A percentile compares a stretch with the other conserved stretches of the same genome.
Conservation (phyloP, 495 filamentous ascomycete species). For the Tetracladium setigerum region DNA sequence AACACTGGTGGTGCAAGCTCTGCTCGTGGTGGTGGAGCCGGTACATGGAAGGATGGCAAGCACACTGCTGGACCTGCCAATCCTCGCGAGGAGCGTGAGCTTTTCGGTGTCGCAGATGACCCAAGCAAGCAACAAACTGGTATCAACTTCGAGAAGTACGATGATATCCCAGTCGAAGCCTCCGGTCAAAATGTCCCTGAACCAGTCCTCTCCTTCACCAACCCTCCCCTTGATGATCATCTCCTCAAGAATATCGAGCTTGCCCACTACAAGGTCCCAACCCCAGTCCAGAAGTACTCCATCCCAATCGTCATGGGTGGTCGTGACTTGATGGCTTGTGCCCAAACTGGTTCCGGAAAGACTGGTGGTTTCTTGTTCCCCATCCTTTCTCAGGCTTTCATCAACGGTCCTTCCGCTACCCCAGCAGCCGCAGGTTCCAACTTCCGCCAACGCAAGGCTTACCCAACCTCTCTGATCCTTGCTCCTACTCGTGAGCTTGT, state of each 20-base stretch:
- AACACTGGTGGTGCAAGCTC: slow-evolving; percentile 39
- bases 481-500: slow-evolving; percentile 96
- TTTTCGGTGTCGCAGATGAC: slow-evolving; percentile 91
- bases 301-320: slow-evolving; percentile 96
- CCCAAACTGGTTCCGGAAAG: slow-evolving; percentile 98
- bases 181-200: slow-evolving; percentile 93
- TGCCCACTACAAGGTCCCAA: slow-evolving; percentile 88
- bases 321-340: slow-evolving; percentile 97
- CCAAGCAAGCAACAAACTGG: slow-evolving; percentile 90
- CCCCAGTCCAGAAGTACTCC: slow-evolving; percentile 96
- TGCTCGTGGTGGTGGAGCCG: slow-evolving; percentile 80
- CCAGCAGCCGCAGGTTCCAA: slow-evolving; percentile 56
- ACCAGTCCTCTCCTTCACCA: slow-evolving; percentile 80
- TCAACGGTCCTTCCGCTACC: slow-evolving; percentile 68
- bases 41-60: slow-evolving; percentile 94
- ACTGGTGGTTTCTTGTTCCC: slow-evolving; percentile 99
- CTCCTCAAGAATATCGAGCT: slow-evolving; percentile 85
- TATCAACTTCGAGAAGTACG: slow-evolving; percentile 99
- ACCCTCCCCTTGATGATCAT: slow-evolving; percentile 90
- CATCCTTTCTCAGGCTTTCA: slow-evolving; percentile 91
- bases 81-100: slow-evolving; percentile 83
- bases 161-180: slow-evolving; percentile 97
- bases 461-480: slow-evolving; percentile 90
- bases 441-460: slow-evolving; percentile 88
- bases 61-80: slow-evolving; percentile 87